Evolutionary conservation across 345 rosid genomes (phyloP), one percentile per base, ranked within the genome.

Genomic region (Eucalyptus pauciflora): DNA sequence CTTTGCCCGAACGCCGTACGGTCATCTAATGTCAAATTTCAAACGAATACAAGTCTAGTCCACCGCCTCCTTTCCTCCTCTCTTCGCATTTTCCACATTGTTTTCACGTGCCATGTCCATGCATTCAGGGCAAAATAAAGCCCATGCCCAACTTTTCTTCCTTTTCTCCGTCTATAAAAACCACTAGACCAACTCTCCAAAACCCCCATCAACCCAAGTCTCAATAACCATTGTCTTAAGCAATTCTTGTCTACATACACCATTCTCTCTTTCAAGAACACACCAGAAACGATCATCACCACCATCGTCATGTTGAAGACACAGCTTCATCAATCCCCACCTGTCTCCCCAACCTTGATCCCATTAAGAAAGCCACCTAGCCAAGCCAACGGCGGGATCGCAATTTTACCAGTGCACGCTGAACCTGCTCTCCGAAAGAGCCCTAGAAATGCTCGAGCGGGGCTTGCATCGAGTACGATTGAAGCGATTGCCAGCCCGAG

Each of bases 301-400:
- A 29, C 69, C 69, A 60, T 60, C 16, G n/a, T 60, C 69, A 94
- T 93, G 94, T 87, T 90, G 94, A 92, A 90, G 52, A 89, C 92
- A 45, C 91, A 90, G n/a, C 81, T 86, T 86, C 88, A 91, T 24
- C 89, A 83, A 33, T 76, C 92, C 64, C 49, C 41, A 45, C 51
- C 45, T 25, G 24, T 89, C 50, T 33, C 87, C 79, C 37, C 89
- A 56, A 83, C 62, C 52, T 62, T 62, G 54, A 51, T 69, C 46
- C 88, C 90, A 12, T n/a, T 7, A 64, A 64, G 76, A 41, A 90
- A 90, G 50, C 93, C 91, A 49, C 91, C 92, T 71, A 48, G 91
- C 71, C 86, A 88, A 69, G 93, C 92, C 48, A 87, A 56, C 86
- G 88, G 89, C 52, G 50, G 43, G 56, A 46, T 46, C 27, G 31